Conservation (phyloP, 495 filamentous ascomycete species). For the Elaphomyces granulatus region DNA sequence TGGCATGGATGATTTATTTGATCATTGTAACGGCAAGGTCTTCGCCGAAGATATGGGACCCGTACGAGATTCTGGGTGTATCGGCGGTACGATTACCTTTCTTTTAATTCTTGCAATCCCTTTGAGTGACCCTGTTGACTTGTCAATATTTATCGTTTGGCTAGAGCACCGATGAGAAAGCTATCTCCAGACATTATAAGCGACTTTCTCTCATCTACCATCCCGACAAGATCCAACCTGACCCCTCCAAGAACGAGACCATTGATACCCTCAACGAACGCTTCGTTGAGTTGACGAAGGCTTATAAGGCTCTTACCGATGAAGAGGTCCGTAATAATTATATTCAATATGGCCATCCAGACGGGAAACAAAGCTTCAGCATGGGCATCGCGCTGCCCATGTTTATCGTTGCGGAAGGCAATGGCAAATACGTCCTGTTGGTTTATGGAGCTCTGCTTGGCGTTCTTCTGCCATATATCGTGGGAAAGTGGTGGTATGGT, state of each 20-base stretch:
- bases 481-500: conserved; percentile 98
- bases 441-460: conserved; percentile 79
- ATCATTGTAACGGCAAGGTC: conserved; percentile 67
- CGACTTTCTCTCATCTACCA: conserved; percentile 74
- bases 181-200: conserved; percentile 81
- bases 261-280: conserved; percentile 67
- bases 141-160: not conserved
- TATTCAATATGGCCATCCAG: conserved; percentile 87
- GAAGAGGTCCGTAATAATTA: conserved; percentile 96
- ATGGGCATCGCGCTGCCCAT: conserved; percentile 94
- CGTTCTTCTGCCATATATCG: conserved; percentile 80
- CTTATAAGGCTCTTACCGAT: conserved; percentile 92
- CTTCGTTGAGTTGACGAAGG: conserved; percentile 91
- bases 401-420: conserved; percentile 82
- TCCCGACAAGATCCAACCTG: conserved; percentile 77
- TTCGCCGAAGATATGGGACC: conserved; percentile 75
- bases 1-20: conserved; percentile 86
- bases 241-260: conserved; percentile 79
- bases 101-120: no score
- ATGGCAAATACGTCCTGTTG: conserved; percentile 87
- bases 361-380: conserved; percentile 95
- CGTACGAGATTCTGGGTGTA: conserved; percentile 82
- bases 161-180: conserved; percentile 68
- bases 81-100: conserved; percentile 62
- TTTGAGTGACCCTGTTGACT: no score